Conservation (phyloP, 2,329 filamentous ascomycete species). For the Xylariaceae sp. region DNA sequence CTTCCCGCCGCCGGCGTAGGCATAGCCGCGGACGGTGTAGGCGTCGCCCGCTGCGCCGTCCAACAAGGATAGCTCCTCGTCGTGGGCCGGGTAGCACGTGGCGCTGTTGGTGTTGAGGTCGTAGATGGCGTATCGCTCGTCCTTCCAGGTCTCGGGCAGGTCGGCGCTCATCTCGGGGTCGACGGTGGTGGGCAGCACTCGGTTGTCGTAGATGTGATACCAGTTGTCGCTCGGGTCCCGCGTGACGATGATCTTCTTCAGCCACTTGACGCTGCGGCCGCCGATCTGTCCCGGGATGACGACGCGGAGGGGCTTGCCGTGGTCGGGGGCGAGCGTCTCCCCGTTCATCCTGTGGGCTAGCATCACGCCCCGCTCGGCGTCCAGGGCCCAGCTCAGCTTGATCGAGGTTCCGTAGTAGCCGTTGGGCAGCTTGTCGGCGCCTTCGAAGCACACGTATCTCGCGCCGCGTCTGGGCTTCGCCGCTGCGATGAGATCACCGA, state of each 20-base stretch:
- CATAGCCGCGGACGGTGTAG: slow-evolving; percentile 73
- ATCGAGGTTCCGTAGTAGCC: slow-evolving; percentile 84
- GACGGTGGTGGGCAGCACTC: slow-evolving; percentile 81
- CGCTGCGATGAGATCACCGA: slow-evolving; percentile 63
- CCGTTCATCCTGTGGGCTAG: slow-evolving; percentile 90
- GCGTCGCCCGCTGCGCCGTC: slow-evolving; percentile 37
- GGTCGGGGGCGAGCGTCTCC: slow-evolving; percentile 70
- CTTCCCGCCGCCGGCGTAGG: slow-evolving; percentile 82
- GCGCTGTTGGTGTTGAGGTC: slow-evolving; percentile 85
- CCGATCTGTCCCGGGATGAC: slow-evolving; percentile 90
- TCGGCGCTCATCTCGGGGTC: slow-evolving; percentile 73
- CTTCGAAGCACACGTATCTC: slow-evolving; percentile 84
- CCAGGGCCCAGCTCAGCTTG: slow-evolving; percentile 83
- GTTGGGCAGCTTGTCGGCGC: slow-evolving; percentile 81
- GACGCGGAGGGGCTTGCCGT: slow-evolving; percentile 75
- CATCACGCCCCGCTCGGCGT: slow-evolving; percentile 77
- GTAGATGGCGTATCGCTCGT: slow-evolving; percentile 89
- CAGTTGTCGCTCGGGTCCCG: slow-evolving; percentile 79
- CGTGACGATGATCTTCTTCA: slow-evolving; percentile 75
- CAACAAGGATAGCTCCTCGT: slow-evolving; percentile 55
- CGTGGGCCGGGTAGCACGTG: slow-evolving; percentile 71
- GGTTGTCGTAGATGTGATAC: slow-evolving; percentile 94
- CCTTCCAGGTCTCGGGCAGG: slow-evolving; percentile 72
- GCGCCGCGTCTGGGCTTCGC: slow-evolving; percentile 66
- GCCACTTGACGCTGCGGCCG: slow-evolving; percentile 88